A percentile compares a stretch with the other conserved stretches of the same genome.
Evolutionary conservation across 2,329 filamentous ascomycete genomes (phyloP).

Genomic region (Metarhizium humberi): DNA sequence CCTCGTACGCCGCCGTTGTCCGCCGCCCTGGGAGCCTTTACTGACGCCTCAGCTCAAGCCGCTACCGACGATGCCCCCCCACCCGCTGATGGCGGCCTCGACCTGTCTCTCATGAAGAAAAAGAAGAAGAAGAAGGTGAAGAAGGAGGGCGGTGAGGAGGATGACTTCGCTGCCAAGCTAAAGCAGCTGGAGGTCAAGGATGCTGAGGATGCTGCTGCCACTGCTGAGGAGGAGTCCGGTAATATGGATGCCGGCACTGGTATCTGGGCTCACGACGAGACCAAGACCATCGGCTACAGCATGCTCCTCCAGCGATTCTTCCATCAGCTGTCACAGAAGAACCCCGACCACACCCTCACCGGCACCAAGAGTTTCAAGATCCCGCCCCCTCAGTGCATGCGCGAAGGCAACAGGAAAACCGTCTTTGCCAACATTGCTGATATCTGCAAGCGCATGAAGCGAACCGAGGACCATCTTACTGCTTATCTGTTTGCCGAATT

Average conservation of each 20-base stretch:
- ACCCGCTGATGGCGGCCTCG: constrained; percentile 42
- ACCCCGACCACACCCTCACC: constrained; percentile 86
- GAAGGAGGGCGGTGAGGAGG: constrained; percentile 54
- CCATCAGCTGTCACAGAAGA: constrained; percentile 85
- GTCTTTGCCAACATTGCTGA: constrained; percentile 99
- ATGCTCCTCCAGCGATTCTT: constrained; percentile 89
- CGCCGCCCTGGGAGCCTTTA: constrained; percentile 45
- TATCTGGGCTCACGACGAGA: constrained; percentile 79
- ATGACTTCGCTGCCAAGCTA: constrained; percentile 51
- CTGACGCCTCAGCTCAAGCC: constrained; percentile 37
- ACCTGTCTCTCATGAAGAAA: constrained; percentile 69
- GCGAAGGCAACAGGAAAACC: constrained; percentile 99
- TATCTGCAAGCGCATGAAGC: constrained; percentile 99
- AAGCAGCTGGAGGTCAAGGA: constrained; percentile 58
- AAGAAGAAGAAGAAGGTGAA: constrained; percentile 75
- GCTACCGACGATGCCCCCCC: constrained; percentile 34
- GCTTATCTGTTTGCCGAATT: constrained; percentile 96
- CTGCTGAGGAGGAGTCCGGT: constrained; percentile 48
- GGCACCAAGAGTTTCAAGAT: constrained; percentile 98
- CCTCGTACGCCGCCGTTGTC: constrained; percentile 54
- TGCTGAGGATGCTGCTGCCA: constrained; percentile 46
- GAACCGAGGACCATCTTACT: constrained; percentile 94
- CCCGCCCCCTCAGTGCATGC: constrained; percentile 92
- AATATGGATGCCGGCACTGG: constrained; percentile 84
- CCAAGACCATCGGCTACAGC: constrained; percentile 70